Conservation (phyloP, 2,329 filamentous ascomycete genomes). For the Trichoderma koningii region DNA sequence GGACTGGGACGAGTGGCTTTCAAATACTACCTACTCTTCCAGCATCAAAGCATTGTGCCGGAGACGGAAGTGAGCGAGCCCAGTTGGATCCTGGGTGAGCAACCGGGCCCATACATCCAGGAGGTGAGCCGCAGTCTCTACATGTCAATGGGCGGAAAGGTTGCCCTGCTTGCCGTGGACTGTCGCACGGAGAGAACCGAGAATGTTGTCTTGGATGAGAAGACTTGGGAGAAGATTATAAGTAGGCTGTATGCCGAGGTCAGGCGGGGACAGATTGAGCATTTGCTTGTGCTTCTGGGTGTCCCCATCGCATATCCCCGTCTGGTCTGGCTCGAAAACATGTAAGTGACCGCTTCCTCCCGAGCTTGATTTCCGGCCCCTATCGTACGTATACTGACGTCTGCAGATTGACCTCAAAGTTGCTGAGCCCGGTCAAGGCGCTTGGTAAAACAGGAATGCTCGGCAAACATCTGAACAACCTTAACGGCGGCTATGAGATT, state of each 20-base stretch:
- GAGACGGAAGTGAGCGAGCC: slow-evolving; percentile 84
- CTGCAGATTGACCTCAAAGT: slow-evolving; percentile 71
- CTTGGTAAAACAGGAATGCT: slow-evolving; percentile 80
- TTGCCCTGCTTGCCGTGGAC: slow-evolving; percentile 84
- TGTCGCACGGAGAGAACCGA: slow-evolving; percentile 87
- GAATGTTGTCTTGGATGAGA: slow-evolving; percentile 75
- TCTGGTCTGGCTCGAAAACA: slow-evolving; percentile 69
- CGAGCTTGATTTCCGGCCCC: background rate
- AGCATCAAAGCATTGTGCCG: slow-evolving; percentile 83
- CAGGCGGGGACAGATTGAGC: slow-evolving; percentile 79
- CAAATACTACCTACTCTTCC: slow-evolving; percentile 99
- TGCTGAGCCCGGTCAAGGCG: slow-evolving; percentile 88
- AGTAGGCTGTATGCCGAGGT: slow-evolving; percentile 83
- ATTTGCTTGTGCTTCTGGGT: slow-evolving; percentile 83
- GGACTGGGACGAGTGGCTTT: slow-evolving; percentile 89
- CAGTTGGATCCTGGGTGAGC: slow-evolving; percentile 82
- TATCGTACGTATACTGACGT: slow-evolving; percentile 36
- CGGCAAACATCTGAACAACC: slow-evolving; percentile 79
- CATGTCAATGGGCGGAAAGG: slow-evolving; percentile 75
- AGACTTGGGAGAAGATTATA: slow-evolving; percentile 84
- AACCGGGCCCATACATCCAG: slow-evolving; percentile 85
- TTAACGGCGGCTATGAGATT: slow-evolving; percentile 89
- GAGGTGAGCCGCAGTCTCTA: slow-evolving; percentile 84
- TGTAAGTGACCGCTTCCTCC: slow-evolving; percentile 49
- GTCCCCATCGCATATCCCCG: slow-evolving; percentile 82